Evolutionary conservation across 2,329 filamentous ascomycete genomes (phyloP), one percentile per base, ranked within the genome.

Genomic region (Epicoccum nigrum): DNA sequence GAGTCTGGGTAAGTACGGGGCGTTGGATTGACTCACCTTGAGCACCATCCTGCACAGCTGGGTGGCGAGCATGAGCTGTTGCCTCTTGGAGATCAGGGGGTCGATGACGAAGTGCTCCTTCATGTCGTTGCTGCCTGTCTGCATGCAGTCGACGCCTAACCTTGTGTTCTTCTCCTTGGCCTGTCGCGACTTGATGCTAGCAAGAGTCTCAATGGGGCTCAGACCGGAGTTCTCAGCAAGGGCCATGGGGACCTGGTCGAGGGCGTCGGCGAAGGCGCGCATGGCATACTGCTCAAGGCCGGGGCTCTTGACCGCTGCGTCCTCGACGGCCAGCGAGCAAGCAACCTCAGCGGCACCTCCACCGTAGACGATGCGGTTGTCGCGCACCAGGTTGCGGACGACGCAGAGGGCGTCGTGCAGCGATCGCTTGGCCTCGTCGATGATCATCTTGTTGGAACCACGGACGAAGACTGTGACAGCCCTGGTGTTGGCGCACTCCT

Each of bases 401-500:
- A 99, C 94, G 72, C 95, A 99, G 42, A 99, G 86, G 51, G 94
- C 94, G 76, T 99, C 94, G 74, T 99, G 95, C 52, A 99, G 83
- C 40, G 94, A 97, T 67, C 95, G 87, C 81, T 97, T 97, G 46
- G 95, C 95, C 77, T 99, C 95, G 71, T 99, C 95, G 73, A 99
- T 97, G 74, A 99, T 96, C 94, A 99, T 99, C 83, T 97, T 99
- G 84, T 99, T 99, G 82, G 92, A 96, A 69, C 94, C 94, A 69
- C 94, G 84, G 54, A 99, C 90, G 75, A 99, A 99, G 47, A 96
- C 86, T 2, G 94, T 99, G 54, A 99, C 95, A 35, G 94, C 94
- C 67, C 94, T 83, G 51, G 91, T 96, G 80, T 99, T 99, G 69
- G 95, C 94, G 72, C 94, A 99, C 78, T 99, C 94, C 79, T 99